Conservation (phyloP, 148 eudicot genomes). For the Chenopodium berlandieri region DNA sequence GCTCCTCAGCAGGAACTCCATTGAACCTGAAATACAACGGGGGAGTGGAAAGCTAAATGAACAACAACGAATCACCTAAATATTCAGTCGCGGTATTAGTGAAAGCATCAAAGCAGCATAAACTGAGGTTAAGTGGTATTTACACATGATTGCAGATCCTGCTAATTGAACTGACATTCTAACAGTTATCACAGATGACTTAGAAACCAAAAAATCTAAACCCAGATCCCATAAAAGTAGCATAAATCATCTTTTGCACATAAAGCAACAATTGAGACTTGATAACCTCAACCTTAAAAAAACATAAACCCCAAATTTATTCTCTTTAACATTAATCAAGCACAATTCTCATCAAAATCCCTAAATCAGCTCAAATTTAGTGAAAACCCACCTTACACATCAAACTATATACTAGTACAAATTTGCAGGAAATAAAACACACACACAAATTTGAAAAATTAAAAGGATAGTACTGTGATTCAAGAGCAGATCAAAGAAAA, state of each 20-base stretch:
- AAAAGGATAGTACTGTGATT: not conserved
- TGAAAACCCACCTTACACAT: not conserved
- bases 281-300: not conserved
- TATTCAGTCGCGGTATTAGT: not conserved
- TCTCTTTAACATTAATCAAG: not conserved
- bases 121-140: not conserved
- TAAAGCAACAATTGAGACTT: not conserved
- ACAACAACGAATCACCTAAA: not conserved
- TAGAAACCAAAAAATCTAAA: not conserved
- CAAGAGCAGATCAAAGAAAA: conserved; percentile 2
- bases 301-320: not conserved
- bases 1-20: conserved; percentile 98
- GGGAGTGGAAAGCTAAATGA: conserved; percentile 1
- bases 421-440: no score
- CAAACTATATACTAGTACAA: not conserved
- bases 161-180: not conserved
- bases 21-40: conserved; percentile 58
- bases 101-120: not conserved
- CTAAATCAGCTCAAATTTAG: not conserved
- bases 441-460: not conserved
- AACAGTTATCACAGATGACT: not conserved
- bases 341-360: not conserved
- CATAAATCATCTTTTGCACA: not conserved
- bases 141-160: not conserved
- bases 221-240: not conserved